Conservation (phyloP, 2,329 filamentous ascomycete genomes). For the Pseudogymnoascus sp. region DNA sequence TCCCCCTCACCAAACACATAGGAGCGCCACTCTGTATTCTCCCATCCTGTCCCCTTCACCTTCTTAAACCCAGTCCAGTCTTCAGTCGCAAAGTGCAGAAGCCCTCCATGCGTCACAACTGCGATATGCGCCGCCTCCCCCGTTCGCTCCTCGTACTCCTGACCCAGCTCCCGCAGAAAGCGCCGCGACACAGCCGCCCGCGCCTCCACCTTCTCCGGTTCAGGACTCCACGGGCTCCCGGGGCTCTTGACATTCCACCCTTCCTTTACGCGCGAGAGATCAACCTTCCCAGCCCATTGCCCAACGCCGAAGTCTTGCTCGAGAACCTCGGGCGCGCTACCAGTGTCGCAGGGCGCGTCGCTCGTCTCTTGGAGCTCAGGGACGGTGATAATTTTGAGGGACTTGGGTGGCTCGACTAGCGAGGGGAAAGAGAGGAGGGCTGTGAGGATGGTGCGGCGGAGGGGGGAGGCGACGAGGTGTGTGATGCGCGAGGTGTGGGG, state of each 20-base stretch:
- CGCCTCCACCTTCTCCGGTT: slow-evolving; percentile 43
- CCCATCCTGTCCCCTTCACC: slow-evolving; percentile 27
- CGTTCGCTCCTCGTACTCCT: slow-evolving; percentile 18
- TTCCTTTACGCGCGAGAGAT: slow-evolving; percentile 50
- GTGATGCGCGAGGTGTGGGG: slow-evolving; percentile 56
- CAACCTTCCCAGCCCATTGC: slow-evolving; percentile 41
- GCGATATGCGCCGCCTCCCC: slow-evolving; percentile 54
- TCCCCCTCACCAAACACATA: slow-evolving; percentile 23
- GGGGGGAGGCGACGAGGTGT: slow-evolving; percentile 66
- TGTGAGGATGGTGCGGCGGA: slow-evolving; percentile 74
- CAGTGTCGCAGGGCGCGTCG: slow-evolving; percentile 66
- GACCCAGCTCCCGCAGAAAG: slow-evolving; percentile 42
- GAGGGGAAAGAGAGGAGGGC: slow-evolving; percentile 60
- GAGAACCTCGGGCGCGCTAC: slow-evolving; percentile 48
- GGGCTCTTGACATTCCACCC: slow-evolving; percentile 63
- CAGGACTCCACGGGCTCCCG: slow-evolving; percentile 33
- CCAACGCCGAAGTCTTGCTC: slow-evolving; percentile 47
- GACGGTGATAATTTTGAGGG: slow-evolving; percentile 48
- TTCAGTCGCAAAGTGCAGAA: slow-evolving; percentile 75
- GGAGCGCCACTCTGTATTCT: slow-evolving; percentile 25
- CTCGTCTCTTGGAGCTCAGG: slow-evolving; percentile 74
- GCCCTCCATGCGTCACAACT: slow-evolving; percentile 73
- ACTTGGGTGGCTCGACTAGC: slow-evolving; percentile 33
- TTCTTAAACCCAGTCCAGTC: slow-evolving; percentile 55
- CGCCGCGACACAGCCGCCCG: slow-evolving; percentile 53